Conservation (phyloP, 2,329 filamentous ascomycete genomes). For the Talaromyces sp. region DNA sequence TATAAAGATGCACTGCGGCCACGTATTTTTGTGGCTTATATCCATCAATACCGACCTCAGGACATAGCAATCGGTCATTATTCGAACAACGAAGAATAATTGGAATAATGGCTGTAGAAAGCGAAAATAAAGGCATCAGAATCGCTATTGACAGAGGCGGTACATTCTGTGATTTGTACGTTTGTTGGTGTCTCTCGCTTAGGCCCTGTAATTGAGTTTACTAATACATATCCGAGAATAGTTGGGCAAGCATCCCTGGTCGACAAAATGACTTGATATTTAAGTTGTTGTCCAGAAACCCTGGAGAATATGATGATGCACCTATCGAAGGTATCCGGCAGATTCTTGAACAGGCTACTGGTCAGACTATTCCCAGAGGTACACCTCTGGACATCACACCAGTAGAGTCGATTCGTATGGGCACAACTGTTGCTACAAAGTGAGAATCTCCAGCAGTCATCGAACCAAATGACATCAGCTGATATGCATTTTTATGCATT, state of each 20-base stretch:
- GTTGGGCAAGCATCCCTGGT: constrained; percentile 22
- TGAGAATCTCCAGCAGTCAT: neutral
- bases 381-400: constrained; percentile 19
- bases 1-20: constrained; percentile 3
- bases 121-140: constrained; percentile 13
- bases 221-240: neutral
- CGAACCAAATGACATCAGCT: neutral
- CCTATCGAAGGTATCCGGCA: constrained; percentile 80
- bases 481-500: constrained; percentile 64
- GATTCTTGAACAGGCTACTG: constrained; percentile 42
- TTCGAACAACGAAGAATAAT: neutral
- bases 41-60: neutral
- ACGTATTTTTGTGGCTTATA: neutral
- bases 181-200: neutral
- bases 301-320: constrained; percentile 40
- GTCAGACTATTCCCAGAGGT: constrained; percentile 20
- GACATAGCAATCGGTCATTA: neutral
- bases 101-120: constrained; percentile 6
- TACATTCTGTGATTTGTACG: constrained; percentile 24
- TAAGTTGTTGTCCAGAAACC: constrained; percentile 28
- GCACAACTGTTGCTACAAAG: constrained; percentile 86
- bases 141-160: constrained; percentile 24
- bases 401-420: constrained; percentile 67
- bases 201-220: neutral
- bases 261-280: constrained; percentile 26